Evolutionary conservation across 805 yeast species (phyloP).

Genomic region (Nakazawaea wickerhamii): DNA sequence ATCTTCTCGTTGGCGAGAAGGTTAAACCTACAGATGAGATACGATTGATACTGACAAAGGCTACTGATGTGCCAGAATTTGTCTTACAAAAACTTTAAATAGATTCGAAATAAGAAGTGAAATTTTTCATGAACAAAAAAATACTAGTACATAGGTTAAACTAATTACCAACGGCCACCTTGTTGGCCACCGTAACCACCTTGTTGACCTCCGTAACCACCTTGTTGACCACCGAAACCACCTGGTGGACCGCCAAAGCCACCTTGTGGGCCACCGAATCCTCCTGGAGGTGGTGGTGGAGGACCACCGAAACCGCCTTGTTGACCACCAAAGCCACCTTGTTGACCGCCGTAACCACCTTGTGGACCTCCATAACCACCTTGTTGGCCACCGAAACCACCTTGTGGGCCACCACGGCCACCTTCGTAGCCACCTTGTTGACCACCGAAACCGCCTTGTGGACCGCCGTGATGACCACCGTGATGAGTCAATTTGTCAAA

Average conservation of each 20-base stretch:
- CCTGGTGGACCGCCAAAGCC: slow-evolving; percentile 14
- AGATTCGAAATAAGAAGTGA: background rate
- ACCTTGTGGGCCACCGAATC: slow-evolving; percentile 13
- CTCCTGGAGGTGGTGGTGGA: slow-evolving; percentile 10
- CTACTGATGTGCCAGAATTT: background rate
- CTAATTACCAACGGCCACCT: slow-evolving; percentile 13
- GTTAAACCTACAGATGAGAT: background rate
- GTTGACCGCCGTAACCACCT: slow-evolving; percentile 13
- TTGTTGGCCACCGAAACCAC: slow-evolving; percentile 5
- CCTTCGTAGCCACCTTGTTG: slow-evolving; percentile 19
- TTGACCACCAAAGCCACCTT: slow-evolving; percentile 14
- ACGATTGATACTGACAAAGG: background rate
- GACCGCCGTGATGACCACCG: slow-evolving; percentile 15
- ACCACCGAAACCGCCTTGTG: slow-evolving; percentile 16
- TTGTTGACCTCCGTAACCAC: slow-evolving; percentile 15
- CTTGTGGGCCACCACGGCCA: slow-evolving; percentile 17
- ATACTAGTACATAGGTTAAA: background rate
- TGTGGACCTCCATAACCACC: slow-evolving; percentile 14
- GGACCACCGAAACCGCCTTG: slow-evolving; percentile 12
- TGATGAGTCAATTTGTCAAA: background rate
- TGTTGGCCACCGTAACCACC: slow-evolving; percentile 15
- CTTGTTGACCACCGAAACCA: slow-evolving; percentile 14
- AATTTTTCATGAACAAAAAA: background rate
- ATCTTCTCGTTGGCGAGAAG: background rate
- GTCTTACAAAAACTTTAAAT: background rate